These are phyloP conservation scores for Leishmania mexicana DNA, from an alignment of 208 protist species.

Conservation along the genomic window DNA sequence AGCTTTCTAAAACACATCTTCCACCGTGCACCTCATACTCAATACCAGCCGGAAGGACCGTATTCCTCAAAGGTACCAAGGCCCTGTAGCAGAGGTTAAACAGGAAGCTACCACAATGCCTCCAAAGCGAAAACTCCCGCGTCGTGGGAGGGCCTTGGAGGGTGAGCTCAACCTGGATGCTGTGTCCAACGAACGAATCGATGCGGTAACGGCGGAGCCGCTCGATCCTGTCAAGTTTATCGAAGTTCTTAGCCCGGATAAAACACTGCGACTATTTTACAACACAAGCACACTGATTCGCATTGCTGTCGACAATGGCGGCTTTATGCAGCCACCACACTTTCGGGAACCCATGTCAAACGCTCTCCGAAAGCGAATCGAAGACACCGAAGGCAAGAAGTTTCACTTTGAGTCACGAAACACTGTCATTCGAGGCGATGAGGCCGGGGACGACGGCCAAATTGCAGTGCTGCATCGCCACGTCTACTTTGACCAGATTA, in stretches of 20 bases:
- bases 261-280: constrained; percentile 78
- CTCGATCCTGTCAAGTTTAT: constrained; percentile 57
- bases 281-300: constrained; percentile 87
- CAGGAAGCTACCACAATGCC: constrained; percentile 20
- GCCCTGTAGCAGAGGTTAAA: not conserved
- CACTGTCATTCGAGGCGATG: constrained; percentile 21
- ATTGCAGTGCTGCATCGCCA: constrained; percentile 64
- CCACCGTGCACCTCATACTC: not conserved
- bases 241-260: constrained; percentile 76
- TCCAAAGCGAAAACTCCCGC: constrained; percentile 43
- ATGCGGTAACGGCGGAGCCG: constrained; percentile 80
- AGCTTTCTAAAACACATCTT: not conserved
- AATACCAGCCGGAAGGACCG: not conserved
- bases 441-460: constrained; percentile 16
- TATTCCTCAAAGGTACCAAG: not conserved
- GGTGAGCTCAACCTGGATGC: constrained; percentile 57
- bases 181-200: constrained; percentile 67
- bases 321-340: constrained; percentile 89
- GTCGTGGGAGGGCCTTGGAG: constrained; percentile 18
- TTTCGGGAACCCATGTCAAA: constrained; percentile 81
- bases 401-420: constrained; percentile 67
- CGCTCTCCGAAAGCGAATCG: constrained; percentile 41
- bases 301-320: constrained; percentile 75
- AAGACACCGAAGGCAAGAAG: constrained; percentile 66
- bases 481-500: constrained; percentile 88